These are phyloP conservation scores for Ascochyta lentis DNA, from an alignment of 2,329 filamentous ascomycete species.

Conservation along the genomic window DNA sequence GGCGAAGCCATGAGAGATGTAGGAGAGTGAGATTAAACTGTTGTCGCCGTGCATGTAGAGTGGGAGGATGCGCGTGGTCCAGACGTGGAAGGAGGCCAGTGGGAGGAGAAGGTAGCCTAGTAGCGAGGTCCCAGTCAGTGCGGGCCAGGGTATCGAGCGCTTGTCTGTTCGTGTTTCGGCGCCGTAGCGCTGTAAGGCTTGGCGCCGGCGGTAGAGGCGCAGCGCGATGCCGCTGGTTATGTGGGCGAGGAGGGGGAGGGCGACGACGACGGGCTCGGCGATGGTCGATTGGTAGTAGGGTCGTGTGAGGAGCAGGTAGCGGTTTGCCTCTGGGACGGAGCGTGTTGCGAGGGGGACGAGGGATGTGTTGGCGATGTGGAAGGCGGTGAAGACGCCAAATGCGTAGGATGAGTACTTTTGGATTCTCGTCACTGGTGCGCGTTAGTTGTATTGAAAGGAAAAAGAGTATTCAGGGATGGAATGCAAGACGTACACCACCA, in stretches of 20 bases:
- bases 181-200: conserved; percentile 78
- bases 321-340: conserved; percentile 73
- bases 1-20: conserved; percentile 84
- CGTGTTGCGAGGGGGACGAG: conserved; percentile 43
- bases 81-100: conserved; percentile 73
- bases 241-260: conserved; percentile 76
- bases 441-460: neutral
- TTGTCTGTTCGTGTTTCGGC: conserved; percentile 65
- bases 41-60: conserved; percentile 80
- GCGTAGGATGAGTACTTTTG: conserved; percentile 88
- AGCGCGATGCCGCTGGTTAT: conserved; percentile 78
- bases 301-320: conserved; percentile 86
- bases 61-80: conserved; percentile 78
- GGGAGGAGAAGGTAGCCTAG: conserved; percentile 75
- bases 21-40: conserved; percentile 83
- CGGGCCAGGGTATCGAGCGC: conserved; percentile 68
- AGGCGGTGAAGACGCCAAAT: conserved; percentile 52
- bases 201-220: conserved; percentile 74
- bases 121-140: conserved; percentile 70
- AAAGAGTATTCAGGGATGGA: neutral
- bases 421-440: conserved; percentile 68
- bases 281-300: conserved; percentile 85
- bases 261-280: conserved; percentile 80
- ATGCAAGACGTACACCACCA: conserved; percentile 71
- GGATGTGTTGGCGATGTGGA: conserved; percentile 57